A percentile compares a stretch with the other conserved stretches of the same genome.
Evolutionary conservation across 495 filamentous ascomycete species (phyloP).

Genomic region (Aspergillus heteromorphus): DNA sequence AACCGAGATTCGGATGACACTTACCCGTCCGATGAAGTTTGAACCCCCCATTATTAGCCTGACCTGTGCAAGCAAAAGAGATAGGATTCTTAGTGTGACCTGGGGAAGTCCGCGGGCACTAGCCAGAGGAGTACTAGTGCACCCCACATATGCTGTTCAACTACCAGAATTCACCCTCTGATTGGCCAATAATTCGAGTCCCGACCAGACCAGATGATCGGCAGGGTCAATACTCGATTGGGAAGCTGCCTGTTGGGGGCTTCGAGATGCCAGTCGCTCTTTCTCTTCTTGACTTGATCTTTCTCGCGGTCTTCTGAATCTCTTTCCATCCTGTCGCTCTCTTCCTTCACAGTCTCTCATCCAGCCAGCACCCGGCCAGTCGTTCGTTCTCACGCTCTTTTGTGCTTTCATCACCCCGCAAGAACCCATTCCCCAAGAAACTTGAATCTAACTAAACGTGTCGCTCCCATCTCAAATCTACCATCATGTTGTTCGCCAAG

Average conservation of each 20-base stretch:
- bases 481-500: slow-evolving; percentile 35
- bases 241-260: slow-evolving; percentile 7
- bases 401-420: neutral
- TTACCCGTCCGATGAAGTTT: too few species aligned
- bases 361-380: neutral
- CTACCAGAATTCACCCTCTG: neutral
- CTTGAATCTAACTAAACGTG: neutral
- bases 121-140: too few species aligned
- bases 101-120: too few species aligned
- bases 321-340: neutral
- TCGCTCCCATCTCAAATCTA: slow-evolving; percentile 8
- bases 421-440: neutral
- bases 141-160: too few species aligned
- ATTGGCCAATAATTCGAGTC: neutral
- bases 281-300: neutral
- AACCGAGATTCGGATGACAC: too few species aligned
- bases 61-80: too few species aligned
- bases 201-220: slow-evolving; percentile 6
- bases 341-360: neutral
- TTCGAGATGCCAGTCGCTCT: neutral
- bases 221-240: slow-evolving; percentile 17
- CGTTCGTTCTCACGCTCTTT: slow-evolving; percentile 8
- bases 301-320: neutral
- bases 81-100: too few species aligned
- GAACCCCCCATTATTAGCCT: too few species aligned